phyloP scores from a whole-genome alignment of 2,329 filamentous ascomycete genomes.

The Cladosporium halotolerans region DNA sequence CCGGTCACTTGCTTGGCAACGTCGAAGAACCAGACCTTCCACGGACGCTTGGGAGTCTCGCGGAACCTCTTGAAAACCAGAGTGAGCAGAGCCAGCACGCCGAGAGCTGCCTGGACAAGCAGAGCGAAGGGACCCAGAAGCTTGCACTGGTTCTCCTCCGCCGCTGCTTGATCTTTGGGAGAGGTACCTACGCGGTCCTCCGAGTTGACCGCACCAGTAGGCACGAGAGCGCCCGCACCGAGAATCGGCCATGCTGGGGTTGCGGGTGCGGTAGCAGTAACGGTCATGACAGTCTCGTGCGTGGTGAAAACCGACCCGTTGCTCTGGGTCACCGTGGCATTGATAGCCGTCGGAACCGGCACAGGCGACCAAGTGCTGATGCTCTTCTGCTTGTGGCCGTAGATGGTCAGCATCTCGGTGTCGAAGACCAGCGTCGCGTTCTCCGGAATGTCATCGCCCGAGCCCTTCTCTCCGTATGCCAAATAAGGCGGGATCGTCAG shows the following conservation, averaged over 20 bases:
- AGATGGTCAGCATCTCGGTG: constrained; percentile 80
- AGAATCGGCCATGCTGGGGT: constrained; percentile 12
- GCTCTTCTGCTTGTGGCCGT: constrained; percentile 52
- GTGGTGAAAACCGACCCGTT: constrained; percentile 4
- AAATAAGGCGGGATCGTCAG: constrained; percentile 84
- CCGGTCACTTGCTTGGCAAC: constrained; percentile 96
- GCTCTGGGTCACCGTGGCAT: constrained; percentile 3
- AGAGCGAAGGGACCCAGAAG: constrained; percentile 87
- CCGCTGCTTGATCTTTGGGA: constrained; percentile 39
- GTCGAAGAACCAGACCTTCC: constrained; percentile 98
- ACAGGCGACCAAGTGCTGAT: constrained; percentile 4
- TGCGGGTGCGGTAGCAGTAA: constrained; percentile 23
- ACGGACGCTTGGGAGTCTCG: constrained; percentile 80
- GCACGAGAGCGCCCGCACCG: background rate
- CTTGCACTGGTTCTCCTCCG: constrained; percentile 57
- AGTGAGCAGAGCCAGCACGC: constrained; percentile 72
- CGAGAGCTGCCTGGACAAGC: constrained; percentile 80
- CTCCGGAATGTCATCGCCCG: constrained; percentile 83
- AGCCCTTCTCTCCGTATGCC: constrained; percentile 68
- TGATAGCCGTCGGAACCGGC: constrained; percentile 3
- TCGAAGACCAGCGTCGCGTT: constrained; percentile 83
- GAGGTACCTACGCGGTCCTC: constrained; percentile 17
- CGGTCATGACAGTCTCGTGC: constrained; percentile 4
- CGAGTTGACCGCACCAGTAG: background rate
- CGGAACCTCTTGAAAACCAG: constrained; percentile 91